Base-by-base conservation (phyloP, 2,329 filamentous ascomycete species). In the Aureobasidium sp. region DNA sequence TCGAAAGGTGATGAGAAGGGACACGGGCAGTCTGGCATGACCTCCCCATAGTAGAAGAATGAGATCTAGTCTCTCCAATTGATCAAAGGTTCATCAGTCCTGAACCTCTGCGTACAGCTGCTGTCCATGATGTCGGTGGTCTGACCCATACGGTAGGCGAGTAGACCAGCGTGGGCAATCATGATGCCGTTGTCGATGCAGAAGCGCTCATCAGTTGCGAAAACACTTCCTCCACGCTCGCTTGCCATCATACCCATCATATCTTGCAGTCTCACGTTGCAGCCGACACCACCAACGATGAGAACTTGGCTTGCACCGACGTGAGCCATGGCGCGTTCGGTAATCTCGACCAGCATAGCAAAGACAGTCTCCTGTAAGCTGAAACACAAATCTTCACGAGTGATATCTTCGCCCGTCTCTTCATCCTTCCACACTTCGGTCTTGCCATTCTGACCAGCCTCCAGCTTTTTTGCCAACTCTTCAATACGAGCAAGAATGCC, bases 171-270 rank as follows among this genome's bases (percentile, higher is more conserved):
- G 74, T 99, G 93, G 1, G 94, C 94, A 78, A 99, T 99, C 94
- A 99, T 99, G 72, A 99, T 97, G 53, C 94, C 94, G 70, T 99
- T 99, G 76, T 99, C 94, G 69, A 99, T 99, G 74, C 94, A 99
- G 74, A 96, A 99, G 50, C 94, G 82, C 79, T 99, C 94, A 73
- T 99, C 94, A 0, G 93, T 97, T 27, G 94, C 92, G 76, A 89
- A 97, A 3, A 97, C 90, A 70, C 86, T 92, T 4, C 94, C 94
- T 59, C 92, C 90, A 41, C 94, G 81, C 74, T 96, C 92, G 48
- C 80, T 81, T 17, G 92, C 93, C 94, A 99, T 99, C 51, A 88
- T 81, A 17, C 90, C 92, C 94, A 99, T 99, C 94, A 99, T 99
- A 70, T 96, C 86, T 78, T 99, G 94, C 67, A 99, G 74, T 4